Evolutionary conservation across 495 filamentous ascomycete species (phyloP).

Genomic region (Aspergillus hancockii): DNA sequence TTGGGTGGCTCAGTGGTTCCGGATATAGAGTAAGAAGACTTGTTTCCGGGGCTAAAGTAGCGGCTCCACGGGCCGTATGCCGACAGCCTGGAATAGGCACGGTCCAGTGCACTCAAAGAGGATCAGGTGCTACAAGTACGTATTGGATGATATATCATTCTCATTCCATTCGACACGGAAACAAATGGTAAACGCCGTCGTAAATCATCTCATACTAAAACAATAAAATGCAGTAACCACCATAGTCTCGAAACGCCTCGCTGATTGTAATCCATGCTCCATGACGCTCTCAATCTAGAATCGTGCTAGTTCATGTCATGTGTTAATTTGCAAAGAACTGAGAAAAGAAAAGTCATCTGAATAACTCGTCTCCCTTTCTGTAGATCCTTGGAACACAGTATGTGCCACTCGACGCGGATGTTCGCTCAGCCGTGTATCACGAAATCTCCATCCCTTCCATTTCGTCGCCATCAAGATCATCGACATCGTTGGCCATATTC

Average conservation of each 20-base stretch:
- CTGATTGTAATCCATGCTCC: not conserved
- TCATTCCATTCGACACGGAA: not conserved
- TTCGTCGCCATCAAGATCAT: conserved; percentile 67
- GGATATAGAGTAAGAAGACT: not conserved
- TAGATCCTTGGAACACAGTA: not conserved
- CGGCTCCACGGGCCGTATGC: conserved; percentile 35
- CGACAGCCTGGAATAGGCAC: conserved; percentile 12
- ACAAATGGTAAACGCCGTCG: not conserved
- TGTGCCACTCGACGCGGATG: not conserved
- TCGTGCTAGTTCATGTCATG: not conserved
- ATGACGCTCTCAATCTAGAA: not conserved
- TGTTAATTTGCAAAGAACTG: not conserved
- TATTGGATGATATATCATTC: conserved; percentile 7
- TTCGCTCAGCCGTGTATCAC: conserved; percentile 23
- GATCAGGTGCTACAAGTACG: not conserved
- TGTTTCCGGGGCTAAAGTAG: not conserved
- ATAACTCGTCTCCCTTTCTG: not conserved
- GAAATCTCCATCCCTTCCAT: conserved; percentile 68
- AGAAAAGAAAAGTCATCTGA: not conserved
- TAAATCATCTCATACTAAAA: not conserved
- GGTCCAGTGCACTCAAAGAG: not conserved
- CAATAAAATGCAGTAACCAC: not conserved
- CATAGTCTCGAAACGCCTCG: not conserved
- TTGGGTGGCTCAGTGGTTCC: not conserved
- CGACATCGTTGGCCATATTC: conserved; percentile 56